Base-by-base conservation (phyloP, 345 rosid genomes). In the Pseudoturritis turrita region DNA sequence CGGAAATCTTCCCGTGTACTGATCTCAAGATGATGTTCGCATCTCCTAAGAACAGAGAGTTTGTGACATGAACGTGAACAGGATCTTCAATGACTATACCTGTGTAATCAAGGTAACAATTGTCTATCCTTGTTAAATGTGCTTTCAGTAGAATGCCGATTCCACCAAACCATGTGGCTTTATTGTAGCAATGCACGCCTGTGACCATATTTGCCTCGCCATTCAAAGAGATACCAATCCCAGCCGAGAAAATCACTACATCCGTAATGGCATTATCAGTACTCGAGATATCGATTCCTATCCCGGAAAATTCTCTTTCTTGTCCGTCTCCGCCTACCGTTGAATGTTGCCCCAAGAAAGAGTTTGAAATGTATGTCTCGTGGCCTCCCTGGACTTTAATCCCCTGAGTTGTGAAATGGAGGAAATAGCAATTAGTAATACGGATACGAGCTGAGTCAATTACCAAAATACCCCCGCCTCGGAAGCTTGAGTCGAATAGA, bases 101-200 rank as follows among this genome's bases (percentile, higher is more conserved):
- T 2, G 82, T 88, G 77, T 63, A 86, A 63, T 88, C 96, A 51
- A 90, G 63, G 81, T 88, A 90, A 59, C 90, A 88, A n/a, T 86
- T 86, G 12, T 77, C 84, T 22, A 90, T 77, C 59, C 91, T 84
- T 1, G 91, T 86, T 15, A 88, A 63, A 5, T 70, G 55, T 0
- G 79, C 1, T 37, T 83, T 90, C 26, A 86, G 84, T 18, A 81
- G 25, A 44, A 90, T 87, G 14, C 97, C 90, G 0, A 84, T 51
- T 6, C 97, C 97, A 37, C 94, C 94, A 26, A 79, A 88, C 60
- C 18, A 41, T 6, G 89, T 84, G 35, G 94, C 96, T 58, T 88
- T 90, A 51, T 90, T 90, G 62, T 90, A 88, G 61, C 91, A 86
- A 55, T 90, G 94, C 21, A 82, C 89, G 0, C 91, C 94, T 0